Conservation (phyloP, 192 early-diverging fungal species). For the Allomyces javanicus region DNA sequence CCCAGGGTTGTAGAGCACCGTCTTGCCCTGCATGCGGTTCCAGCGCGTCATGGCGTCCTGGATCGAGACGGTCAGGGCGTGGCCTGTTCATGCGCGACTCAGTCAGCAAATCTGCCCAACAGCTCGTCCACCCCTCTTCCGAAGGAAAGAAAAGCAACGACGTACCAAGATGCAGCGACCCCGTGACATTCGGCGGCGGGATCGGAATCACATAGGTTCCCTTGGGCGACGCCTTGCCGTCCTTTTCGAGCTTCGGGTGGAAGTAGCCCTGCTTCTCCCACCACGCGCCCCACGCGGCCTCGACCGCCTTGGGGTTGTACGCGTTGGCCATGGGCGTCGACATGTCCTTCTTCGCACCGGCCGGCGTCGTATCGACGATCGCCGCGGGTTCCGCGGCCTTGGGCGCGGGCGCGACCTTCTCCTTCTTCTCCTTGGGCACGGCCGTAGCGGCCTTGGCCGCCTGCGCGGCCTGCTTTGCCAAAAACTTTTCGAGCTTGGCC, state of each 20-base stretch:
- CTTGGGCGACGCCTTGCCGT: slow-evolving; percentile 51
- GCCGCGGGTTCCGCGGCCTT: neutral
- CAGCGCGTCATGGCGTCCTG: slow-evolving; percentile 85
- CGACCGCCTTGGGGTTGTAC: slow-evolving; percentile 81
- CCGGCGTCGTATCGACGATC: neutral
- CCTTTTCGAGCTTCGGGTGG: slow-evolving; percentile 50
- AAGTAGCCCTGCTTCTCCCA: slow-evolving; percentile 90
- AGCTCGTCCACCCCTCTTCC: no score
- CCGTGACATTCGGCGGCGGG: slow-evolving; percentile 98
- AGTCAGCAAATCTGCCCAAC: no score
- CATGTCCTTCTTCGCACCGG: slow-evolving; percentile 31
- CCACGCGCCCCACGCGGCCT: slow-evolving; percentile 91
- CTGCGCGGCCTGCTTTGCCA: slow-evolving; percentile 54
- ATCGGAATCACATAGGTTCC: slow-evolving; percentile 82
- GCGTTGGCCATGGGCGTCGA: slow-evolving; percentile 48
- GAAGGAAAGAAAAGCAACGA: neutral
- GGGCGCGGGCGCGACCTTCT: neutral
- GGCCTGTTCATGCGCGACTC: slow-evolving; percentile 19
- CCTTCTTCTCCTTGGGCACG: slow-evolving; percentile 39
- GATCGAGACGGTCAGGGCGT: slow-evolving; percentile 82
- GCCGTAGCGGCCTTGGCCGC: slow-evolving; percentile 2
- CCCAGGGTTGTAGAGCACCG: slow-evolving; percentile 82
- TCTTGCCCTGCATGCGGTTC: slow-evolving; percentile 96
- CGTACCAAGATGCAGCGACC: slow-evolving; percentile 64
- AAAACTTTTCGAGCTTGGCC: slow-evolving; percentile 83